These are phyloP conservation scores for Ocimum tenuiflorum DNA, from an alignment of 257 asterid species.

Conservation along the genomic window DNA sequence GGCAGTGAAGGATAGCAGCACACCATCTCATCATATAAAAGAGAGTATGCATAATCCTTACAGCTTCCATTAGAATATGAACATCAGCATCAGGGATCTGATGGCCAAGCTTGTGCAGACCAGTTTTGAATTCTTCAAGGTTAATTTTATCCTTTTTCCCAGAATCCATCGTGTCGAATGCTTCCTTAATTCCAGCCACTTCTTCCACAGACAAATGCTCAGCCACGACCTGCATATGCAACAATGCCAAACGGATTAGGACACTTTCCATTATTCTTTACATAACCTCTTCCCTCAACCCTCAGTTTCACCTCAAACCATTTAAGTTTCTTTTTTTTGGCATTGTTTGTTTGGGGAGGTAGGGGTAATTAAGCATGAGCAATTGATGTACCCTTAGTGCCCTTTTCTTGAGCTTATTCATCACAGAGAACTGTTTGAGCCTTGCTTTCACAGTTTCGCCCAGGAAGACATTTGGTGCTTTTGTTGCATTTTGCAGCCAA, in stretches of 20 bases:
- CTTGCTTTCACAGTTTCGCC: conserved; percentile 78
- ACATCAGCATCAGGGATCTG: conserved; percentile 62
- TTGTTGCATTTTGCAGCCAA: conserved; percentile 63
- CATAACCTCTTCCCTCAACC: background rate
- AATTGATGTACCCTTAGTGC: conserved; percentile 45
- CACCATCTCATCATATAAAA: background rate
- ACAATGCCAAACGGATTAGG: background rate
- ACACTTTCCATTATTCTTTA: background rate
- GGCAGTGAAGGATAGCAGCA: background rate
- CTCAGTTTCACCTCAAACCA: background rate
- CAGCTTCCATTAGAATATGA: conserved; percentile 69
- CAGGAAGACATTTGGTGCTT: conserved; percentile 60
- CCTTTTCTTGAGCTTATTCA: conserved; percentile 71
- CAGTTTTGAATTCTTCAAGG: conserved; percentile 46
- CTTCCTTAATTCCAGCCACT: conserved; percentile 64
- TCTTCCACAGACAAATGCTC: conserved; percentile 69
- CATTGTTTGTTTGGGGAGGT: background rate
- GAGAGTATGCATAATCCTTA: conserved; percentile 27
- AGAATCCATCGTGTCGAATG: conserved; percentile 59
- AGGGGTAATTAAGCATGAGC: background rate
- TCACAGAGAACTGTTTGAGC: conserved; percentile 65
- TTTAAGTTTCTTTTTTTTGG: background rate
- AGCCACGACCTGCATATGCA: conserved; percentile 49
- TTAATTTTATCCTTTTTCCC: conserved; percentile 43
- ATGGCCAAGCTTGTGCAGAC: conserved; percentile 55